Evolutionary conservation across 768 basidiomycete species (phyloP).

Genomic region (Suillus subalutaceus): DNA sequence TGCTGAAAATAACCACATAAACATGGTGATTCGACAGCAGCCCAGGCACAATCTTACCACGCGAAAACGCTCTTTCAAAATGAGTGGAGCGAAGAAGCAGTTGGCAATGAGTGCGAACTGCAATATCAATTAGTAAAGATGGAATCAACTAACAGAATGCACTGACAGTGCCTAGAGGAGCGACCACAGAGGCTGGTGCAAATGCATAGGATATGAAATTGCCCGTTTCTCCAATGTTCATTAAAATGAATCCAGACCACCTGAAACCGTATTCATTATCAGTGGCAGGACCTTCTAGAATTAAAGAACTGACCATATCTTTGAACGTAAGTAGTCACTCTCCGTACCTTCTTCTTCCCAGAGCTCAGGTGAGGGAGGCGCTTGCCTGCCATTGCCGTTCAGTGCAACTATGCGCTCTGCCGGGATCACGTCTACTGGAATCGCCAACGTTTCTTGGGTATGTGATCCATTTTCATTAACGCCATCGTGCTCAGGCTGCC

Average conservation of each 20-base stretch:
- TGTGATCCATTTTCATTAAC: conserved; percentile 14
- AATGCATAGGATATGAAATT: conserved; percentile 92
- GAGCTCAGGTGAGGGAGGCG: conserved; percentile 22
- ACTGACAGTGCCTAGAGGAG: conserved; percentile 92
- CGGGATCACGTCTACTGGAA: conserved; percentile 47
- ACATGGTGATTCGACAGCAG: conserved; percentile 16
- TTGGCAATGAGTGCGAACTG: conserved; percentile 94
- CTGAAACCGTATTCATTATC: conserved; percentile 38
- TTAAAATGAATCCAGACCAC: conserved; percentile 89
- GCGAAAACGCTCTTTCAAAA: conserved; percentile 83
- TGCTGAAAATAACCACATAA: conserved; percentile 44
- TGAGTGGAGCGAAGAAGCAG: conserved; percentile 88
- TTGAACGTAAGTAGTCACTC: conserved; percentile 80
- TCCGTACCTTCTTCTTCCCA: conserved; percentile 49
- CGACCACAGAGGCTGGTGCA: conserved; percentile 91
- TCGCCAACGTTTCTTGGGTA: conserved; percentile 6
- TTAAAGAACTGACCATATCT: conserved; percentile 63
- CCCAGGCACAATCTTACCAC: conserved; percentile 47
- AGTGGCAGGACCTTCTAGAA: neutral
- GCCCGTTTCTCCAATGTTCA: conserved; percentile 89
- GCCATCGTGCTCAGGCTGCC: conserved; percentile 11
- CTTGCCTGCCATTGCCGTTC: conserved; percentile 23
- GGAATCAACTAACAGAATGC: neutral
- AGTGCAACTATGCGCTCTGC: conserved; percentile 34
- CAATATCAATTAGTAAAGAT: neutral